Base-by-base conservation (phyloP, 352 stramenopile species). In the Phytopythium mirpurense region DNA sequence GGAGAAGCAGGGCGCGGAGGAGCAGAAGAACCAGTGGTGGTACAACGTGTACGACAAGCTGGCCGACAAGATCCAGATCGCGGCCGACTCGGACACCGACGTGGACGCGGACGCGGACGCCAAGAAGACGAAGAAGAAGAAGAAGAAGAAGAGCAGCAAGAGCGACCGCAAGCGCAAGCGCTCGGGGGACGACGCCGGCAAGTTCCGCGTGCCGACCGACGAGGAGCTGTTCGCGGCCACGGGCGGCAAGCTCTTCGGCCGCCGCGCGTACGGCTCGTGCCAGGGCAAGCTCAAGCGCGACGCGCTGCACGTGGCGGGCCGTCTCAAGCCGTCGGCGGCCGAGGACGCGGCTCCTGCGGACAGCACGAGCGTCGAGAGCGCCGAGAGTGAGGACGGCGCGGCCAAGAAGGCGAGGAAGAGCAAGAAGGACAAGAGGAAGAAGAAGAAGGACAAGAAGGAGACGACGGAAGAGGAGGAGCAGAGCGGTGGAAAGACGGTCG, bases 201-300 rank as follows among this genome's bases (percentile, higher is more conserved):
- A 86, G 64, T 86, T 81, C 44, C 67, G 70, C 43, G 68, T 78
- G 73, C 82, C 80, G 36, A 98, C 94, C 15, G 95, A 98, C 63
- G 89, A 98, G 62, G 94, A 98, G 65, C 79, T 99, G 26, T 99
- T 99, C 66, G 72, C 83, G 41, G 95, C 94, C 3, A 99, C 95
- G 0, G 96, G 95, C 19, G 96, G 96, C 29, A 97, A 96, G 45
- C 71, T 97, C 40, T 98, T 98, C 72, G 95, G 93, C 12, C 97
- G 97, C 61, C 70, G 96, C 57, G 93, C 93, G 4, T 96, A 97
- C 54, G 82, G 81, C 3, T 90, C 80, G 2, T 94, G 88, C 60
- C 79, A 74, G 4, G 89, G 86, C 36, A 97, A 97, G 55, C 59
- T 95, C 27, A 88, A 87, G 61, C 80, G 89, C 12, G 79, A 93